Base-by-base conservation (phyloP, 768 basidiomycete species). In the Amanita subjunquillea region DNA sequence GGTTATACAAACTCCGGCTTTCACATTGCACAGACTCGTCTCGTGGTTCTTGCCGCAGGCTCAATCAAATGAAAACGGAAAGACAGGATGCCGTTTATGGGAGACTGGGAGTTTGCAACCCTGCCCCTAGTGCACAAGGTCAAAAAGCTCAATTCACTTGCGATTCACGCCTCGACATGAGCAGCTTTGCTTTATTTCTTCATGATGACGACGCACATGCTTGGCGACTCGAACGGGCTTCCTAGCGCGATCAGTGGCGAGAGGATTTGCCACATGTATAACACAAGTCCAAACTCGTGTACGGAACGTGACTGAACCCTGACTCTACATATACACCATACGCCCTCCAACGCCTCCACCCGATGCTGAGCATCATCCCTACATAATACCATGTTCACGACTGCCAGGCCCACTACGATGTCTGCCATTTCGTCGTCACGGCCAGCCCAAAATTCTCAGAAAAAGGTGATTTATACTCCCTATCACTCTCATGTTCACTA, bases 221-320 rank as follows among this genome's bases (percentile, higher is more conserved):
- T 15, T 15, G 40, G 9, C 17, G 48, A 38, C 13, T 49, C 10
- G 12, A 40, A 22, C 23, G 34, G 20, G 42, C 32, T 37, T 45
- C 6, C 30, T 20, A 41, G 32, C 15, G 30, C 40, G 32, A 43
- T 36, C 41, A 44, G n/a, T 45, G 41, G 29, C 32, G 55, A 62
- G 58, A 63, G 59, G 55, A 55, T 54, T 50, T 45, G 56, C 69
- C 69, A 61, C 73, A 68, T 71, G 72, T 61, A 61, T 63, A 57
- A 65, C 71, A 67, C 68, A 71, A 67, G 71, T 69, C 60, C 55
- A 39, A 51, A 60, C 61, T 62, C 62, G 63, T 66, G 63, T 58
- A 51, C 42, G 56, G 44, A 51, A 55, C 63, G 53, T 54, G 53
- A 54, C 56, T 59, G 54, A 57, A 49, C 59, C 43, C 57, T 53